phyloP scores from a whole-genome alignment of 73 alveolate genomes.

The Tetrahymena borealis region DNA sequence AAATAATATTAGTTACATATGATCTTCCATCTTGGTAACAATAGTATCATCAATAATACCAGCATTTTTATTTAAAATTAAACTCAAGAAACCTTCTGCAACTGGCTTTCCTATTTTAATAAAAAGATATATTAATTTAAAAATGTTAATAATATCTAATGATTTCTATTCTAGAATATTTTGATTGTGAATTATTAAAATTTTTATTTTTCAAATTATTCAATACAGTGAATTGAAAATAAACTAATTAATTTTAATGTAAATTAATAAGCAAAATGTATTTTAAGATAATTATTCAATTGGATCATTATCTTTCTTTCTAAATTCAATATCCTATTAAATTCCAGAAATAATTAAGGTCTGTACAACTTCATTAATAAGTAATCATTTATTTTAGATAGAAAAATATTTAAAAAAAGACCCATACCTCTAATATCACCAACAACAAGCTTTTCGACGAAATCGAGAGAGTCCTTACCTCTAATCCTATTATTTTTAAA shows the following conservation, averaged over 20 bases:
- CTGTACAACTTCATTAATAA: background rate
- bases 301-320: too few relatives aligned
- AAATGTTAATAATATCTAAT: background rate
- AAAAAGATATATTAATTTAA: background rate
- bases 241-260: too few relatives aligned
- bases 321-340: too few relatives aligned
- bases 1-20: background rate
- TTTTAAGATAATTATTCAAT: too few relatives aligned
- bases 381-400: background rate
- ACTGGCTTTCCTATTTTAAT: conserved; percentile 38
- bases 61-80: conserved; percentile 79
- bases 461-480: conserved; percentile 65
- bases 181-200: background rate
- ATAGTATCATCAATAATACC: conserved; percentile 90
- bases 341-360: too few relatives aligned
- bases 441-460: conserved; percentile 57
- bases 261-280: too few relatives aligned
- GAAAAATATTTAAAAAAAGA: background rate
- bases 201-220: background rate
- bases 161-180: background rate
- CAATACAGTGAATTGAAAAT: too few relatives aligned
- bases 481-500: conserved; percentile 13
- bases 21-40: conserved; percentile 43
- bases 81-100: conserved; percentile 64
- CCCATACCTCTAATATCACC: conserved; percentile 52